Evolutionary conservation across 768 basidiomycete genomes (phyloP), one percentile per base, ranked within the genome.

Genomic region (Mrakia gelida): DNA sequence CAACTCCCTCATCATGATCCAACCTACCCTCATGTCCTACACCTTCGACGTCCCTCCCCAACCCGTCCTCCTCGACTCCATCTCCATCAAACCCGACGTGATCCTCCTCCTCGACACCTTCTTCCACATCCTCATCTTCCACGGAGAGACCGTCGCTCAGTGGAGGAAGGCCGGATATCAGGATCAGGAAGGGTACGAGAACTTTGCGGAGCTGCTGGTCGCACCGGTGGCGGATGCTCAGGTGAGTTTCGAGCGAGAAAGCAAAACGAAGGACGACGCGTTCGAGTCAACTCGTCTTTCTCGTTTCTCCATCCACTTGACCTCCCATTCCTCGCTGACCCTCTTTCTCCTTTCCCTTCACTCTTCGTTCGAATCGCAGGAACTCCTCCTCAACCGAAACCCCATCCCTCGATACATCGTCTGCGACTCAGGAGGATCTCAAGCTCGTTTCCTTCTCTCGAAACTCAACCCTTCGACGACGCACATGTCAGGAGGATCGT

Each of bases 111-210:
- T 99, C 75, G 97, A 99, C 83, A 98, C 96, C 3, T 99, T 96
- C 89, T 98, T 99, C 94, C 96, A 99, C 84, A 97, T 98, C 81
- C 91, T 98, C 82, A 98, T 99, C 85, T 98, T 97, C 91, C 97
- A 99, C 83, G 97, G 97, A 30, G 94, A 96, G 84, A 93, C 94
- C 30, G 89, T 99, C 70, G 95, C 97, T 0, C 92, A 95, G 84
- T 99, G 97, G 97, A 89, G 96, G 72, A 98, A 98, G 85, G 92
- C 93, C 16, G 95, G 95, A 0, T 99, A 98, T 82, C 97, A 98
- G 82, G 95, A 99, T 0, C 96, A 98, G 85, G 95, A 98, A 84
- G 95, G 94, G 52, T 97, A 98, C 82, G 97, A 98, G 85, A 98
- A 99, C 85, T 92, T 99, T 86, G 95, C 95, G 82, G 94, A 96